These are phyloP conservation scores for Luffa acutangula DNA, from an alignment of 306 rosid species.

Conservation along the genomic window DNA sequence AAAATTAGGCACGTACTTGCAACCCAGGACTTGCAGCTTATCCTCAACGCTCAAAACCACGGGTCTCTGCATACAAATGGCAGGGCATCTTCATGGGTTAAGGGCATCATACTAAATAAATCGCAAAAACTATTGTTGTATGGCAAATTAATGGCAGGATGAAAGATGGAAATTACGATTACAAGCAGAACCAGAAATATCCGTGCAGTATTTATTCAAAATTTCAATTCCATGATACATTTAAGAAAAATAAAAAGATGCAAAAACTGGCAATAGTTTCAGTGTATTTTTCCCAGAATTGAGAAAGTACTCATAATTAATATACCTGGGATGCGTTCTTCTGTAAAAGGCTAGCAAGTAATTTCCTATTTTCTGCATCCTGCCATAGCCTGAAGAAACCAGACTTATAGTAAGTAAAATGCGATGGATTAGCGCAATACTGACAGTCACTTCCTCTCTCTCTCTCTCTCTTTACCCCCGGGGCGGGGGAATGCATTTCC, in stretches of 20 bases:
- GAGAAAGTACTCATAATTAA: background rate
- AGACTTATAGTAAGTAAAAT: background rate
- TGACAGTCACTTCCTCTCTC: background rate
- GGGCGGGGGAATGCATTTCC: background rate
- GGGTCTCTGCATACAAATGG: constrained; percentile 51
- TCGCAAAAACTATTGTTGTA: background rate
- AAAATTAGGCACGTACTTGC: constrained; percentile 41
- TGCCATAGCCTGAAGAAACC: constrained; percentile 76
- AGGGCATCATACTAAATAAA: background rate
- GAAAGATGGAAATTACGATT: background rate
- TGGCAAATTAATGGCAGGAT: background rate
- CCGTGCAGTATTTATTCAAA: background rate
- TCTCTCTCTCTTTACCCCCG: background rate
- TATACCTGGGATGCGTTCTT: constrained; percentile 61
- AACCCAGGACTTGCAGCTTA: constrained; percentile 70
- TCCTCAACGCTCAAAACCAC: constrained; percentile 77
- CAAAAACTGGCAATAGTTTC: background rate
- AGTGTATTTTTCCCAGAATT: background rate
- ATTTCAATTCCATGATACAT: background rate
- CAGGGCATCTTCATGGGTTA: background rate
- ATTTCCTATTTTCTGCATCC: constrained; percentile 77
- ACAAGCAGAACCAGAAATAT: background rate
- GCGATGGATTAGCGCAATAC: background rate
- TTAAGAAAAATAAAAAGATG: background rate
- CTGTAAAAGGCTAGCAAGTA: constrained; percentile 56